Evolutionary conservation across 306 rosid species (phyloP), one percentile per base, ranked within the genome.

Genomic region (Vigna nakashimae): DNA sequence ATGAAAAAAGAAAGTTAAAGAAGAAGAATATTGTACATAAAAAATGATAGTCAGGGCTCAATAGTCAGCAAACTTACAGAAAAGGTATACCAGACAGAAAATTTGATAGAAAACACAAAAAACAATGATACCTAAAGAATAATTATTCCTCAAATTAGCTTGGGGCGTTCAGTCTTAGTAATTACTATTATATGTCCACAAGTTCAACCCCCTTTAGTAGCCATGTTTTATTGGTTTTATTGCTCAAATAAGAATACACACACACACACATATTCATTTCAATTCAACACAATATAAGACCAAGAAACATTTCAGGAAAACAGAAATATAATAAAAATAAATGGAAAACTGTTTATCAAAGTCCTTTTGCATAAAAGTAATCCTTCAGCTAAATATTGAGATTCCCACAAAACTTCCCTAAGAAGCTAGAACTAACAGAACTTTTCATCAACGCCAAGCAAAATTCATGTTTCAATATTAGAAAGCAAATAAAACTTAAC

Each of bases 81-180:
- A 66, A 36, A 46, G 55, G 42, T 16, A 62, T 10, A 68, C 4
- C 12, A 9, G 49, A 49, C 66, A 50, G 12, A 17, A 50, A 81
- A 45, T 80, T 74, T 56, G 34, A 73, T 13, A 50, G 65, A 36
- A 68, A 51, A 75, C 43, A 57, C 45, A 59, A 81, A 51, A 75
- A 75, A 68, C 73, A 69, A 14, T 50, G 18, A 17, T 59, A 74
- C 76, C 66, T 8, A 16, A 14, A 1, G 26, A 56, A 45, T 11
- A 45, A 11, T 45, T 1, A 45, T 56, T 58, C 49, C 28, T 63
- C 7, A 56, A 22, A 45, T 60, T 40, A 40, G 58, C 58, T 52
- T 38, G 9, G 42, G 49, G 18, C 51, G 16, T 49, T 13, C 69
- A 43, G 22, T 40, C 72, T 71, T n/a, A 6, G 20, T 62, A 51